These are phyloP conservation scores for Tuctoria greenei DNA, from an alignment of 176 grass and related monocot genomes.

Conservation along the genomic window DNA sequence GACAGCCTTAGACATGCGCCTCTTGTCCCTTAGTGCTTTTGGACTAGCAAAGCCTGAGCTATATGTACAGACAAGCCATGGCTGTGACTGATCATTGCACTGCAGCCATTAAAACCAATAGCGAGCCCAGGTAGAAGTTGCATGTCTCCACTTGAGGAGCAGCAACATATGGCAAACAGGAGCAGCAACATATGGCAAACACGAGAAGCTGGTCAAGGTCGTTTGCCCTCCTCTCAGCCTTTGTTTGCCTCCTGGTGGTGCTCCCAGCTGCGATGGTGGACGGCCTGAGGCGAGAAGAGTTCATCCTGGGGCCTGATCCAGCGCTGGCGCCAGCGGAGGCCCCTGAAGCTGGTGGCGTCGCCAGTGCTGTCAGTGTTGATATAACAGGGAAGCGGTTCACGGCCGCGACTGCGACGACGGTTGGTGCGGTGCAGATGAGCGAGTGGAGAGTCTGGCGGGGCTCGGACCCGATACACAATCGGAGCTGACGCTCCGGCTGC, in stretches of 20 bases:
- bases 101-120: constrained; percentile 1
- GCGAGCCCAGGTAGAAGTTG: constrained; percentile 16
- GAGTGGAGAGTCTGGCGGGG: constrained; percentile 59
- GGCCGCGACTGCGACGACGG: background rate
- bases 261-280: background rate
- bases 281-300: constrained; percentile 41
- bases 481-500: constrained; percentile 29
- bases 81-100: constrained; percentile 43
- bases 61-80: constrained; percentile 54
- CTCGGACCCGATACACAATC: constrained; percentile 66
- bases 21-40: constrained; percentile 54
- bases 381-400: constrained; percentile 20
- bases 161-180: constrained; percentile 36
- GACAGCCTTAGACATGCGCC: constrained; percentile 50
- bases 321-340: background rate
- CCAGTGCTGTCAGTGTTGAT: constrained; percentile 1
- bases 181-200: constrained; percentile 35
- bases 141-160: constrained; percentile 43
- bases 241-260: constrained; percentile 40
- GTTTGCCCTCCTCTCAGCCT: constrained; percentile 25
- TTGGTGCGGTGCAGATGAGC: constrained; percentile 41
- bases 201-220: constrained; percentile 11
- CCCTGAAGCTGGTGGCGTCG: background rate
- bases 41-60: background rate
- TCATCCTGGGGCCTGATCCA: constrained; percentile 7